Evolutionary conservation across 176 grass and related monocot species (phyloP), one percentile per base, ranked within the genome.

Genomic region (Canna indica): DNA sequence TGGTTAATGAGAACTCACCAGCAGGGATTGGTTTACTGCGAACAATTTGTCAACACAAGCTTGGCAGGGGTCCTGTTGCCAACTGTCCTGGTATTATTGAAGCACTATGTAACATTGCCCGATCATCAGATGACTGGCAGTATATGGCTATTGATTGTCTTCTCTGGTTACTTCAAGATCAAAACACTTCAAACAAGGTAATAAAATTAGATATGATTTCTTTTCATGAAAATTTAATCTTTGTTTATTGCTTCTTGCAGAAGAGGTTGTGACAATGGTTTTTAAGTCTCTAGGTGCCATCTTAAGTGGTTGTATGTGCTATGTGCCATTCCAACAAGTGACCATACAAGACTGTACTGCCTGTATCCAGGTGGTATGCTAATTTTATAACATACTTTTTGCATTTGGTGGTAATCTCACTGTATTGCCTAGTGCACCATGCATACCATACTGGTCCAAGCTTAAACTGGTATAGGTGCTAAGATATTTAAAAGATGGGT

Each of bases 131-230:
- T 93, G 94, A 99, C 75, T 99, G 94, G 94, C 94, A 99, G 45
- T 93, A 88, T 76, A 99, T 99, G 94, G 94, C 94, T 71, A 82
- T 99, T 77, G 94, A 93, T 83, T 99, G 94, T 79, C 82, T 99
- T 69, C 81, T 99, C 76, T 99, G 94, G 94, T 65, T 99, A 61
- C 54, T 99, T 58, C 89, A 92, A 48, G 94, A 99, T 78, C 76
- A 87, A 70, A 93, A 56, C 74, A 90, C 94, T 64, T 88, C 82
- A 77, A 84, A 87, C 75, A 93, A 93, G 86, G 94, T 99, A 90
- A 72, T 61, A 77, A 68, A 46, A 67, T 69, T 36, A 47, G 47
- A 67, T 34, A 61, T 33, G 24, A 11, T 35, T 29, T 17, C 42
- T 10, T 47, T 46, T 13, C 11, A 69, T 28, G 1, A 47, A 30